A percentile compares a stretch with the other conserved stretches of the same genome.
These are phyloP conservation scores for Candida pseudofarinosa DNA, from an alignment of 805 yeast genomes.

Conservation along the genomic window DNA sequence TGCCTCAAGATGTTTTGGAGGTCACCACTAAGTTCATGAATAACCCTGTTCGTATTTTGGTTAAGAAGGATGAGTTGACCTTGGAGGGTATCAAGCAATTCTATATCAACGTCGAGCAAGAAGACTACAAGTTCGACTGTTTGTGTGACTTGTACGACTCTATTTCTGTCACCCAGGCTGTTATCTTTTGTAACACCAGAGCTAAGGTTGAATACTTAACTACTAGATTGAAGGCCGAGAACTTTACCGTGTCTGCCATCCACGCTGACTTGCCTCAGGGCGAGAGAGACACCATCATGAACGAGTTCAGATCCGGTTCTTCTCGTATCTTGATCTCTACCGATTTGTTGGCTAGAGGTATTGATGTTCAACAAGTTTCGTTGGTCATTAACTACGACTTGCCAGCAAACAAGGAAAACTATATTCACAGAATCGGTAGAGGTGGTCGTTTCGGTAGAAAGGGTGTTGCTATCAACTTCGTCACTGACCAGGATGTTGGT, in stretches of 20 bases:
- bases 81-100: conserved; percentile 94
- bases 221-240: conserved; percentile 65
- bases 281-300: conserved; percentile 93
- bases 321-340: conserved; percentile 91
- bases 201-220: conserved; percentile 89
- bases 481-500: conserved; percentile 73
- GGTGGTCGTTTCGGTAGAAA: conserved; percentile 98
- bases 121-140: conserved; percentile 92
- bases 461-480: conserved; percentile 95
- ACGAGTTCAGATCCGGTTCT: conserved; percentile 91
- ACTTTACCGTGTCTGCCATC: conserved; percentile 91
- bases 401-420: conserved; percentile 87
- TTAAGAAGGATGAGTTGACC: conserved; percentile 92
- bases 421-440: conserved; percentile 97
- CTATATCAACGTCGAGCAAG: conserved; percentile 85
- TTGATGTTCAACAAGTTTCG: conserved; percentile 96
- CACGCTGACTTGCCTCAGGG: conserved; percentile 94
- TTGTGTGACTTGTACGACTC: conserved; percentile 94
- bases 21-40: conserved; percentile 91
- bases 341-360: conserved; percentile 96
- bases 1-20: conserved; percentile 88
- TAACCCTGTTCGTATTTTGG: conserved; percentile 90
- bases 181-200: conserved; percentile 95
- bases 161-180: conserved; percentile 93
- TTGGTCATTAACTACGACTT: conserved; percentile 91